phyloP scores from a whole-genome alignment of 2,329 filamentous ascomycete species.

The Aspergillus japonicus region DNA sequence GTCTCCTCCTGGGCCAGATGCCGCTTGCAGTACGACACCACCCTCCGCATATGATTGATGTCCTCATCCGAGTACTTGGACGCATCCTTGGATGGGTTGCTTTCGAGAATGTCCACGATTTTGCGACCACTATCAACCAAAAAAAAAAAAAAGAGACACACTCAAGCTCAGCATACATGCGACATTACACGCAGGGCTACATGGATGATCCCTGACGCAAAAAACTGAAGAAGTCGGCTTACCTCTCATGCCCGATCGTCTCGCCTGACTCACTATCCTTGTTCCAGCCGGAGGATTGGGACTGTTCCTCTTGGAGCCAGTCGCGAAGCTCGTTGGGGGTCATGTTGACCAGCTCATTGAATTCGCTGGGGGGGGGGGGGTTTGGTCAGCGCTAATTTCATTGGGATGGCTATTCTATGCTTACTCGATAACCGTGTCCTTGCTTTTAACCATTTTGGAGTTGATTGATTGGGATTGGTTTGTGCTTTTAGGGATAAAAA shows the following conservation, averaged over 20 bases:
- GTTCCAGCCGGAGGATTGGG: slow-evolving; percentile 58
- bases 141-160: not conserved
- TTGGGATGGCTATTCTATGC: not conserved
- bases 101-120: slow-evolving; percentile 62
- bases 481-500: not conserved
- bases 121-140: slow-evolving; percentile 53
- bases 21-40: slow-evolving; percentile 65
- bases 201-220: not conserved
- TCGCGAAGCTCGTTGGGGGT: slow-evolving; percentile 58
- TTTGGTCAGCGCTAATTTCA: not conserved
- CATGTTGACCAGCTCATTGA: slow-evolving; percentile 68
- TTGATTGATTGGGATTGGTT: not conserved
- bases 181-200: not conserved
- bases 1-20: slow-evolving; percentile 65
- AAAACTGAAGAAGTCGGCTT: not conserved
- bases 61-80: slow-evolving; percentile 58
- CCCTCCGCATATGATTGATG: slow-evolving; percentile 61
- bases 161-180: not conserved
- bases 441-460: slow-evolving; percentile 52
- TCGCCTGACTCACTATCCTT: slow-evolving; percentile 61
- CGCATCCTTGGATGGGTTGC: slow-evolving; percentile 59
- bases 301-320: slow-evolving; percentile 62
- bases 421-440: slow-evolving; percentile 51
- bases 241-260: slow-evolving; percentile 62
- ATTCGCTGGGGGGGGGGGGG: slow-evolving; percentile 54